phyloP scores from a whole-genome alignment of 148 eudicot species.

The Arbutus unedo region DNA sequence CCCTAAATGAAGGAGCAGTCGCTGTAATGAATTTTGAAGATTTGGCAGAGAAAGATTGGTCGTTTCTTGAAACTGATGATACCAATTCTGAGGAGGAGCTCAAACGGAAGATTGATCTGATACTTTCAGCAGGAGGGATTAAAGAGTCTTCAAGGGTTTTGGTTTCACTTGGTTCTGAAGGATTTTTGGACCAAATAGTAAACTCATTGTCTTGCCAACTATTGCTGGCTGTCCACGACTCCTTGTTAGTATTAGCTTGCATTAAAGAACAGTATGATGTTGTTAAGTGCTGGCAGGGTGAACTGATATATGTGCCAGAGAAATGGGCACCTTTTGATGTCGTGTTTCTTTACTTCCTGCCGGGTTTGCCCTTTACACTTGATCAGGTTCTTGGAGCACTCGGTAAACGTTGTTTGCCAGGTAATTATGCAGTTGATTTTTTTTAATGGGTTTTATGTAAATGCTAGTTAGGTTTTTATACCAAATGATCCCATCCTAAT shows the following conservation, averaged over 20 bases:
- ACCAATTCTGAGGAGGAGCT: slow-evolving; percentile 42
- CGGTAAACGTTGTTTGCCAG: slow-evolving; percentile 62
- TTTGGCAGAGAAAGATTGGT: slow-evolving; percentile 83
- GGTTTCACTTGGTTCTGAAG: slow-evolving; percentile 73
- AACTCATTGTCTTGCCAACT: slow-evolving; percentile 45
- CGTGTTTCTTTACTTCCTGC: slow-evolving; percentile 75
- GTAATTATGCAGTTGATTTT: slow-evolving; percentile 26
- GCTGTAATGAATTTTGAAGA: slow-evolving; percentile 63
- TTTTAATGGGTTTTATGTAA: neutral
- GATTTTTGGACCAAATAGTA: slow-evolving; percentile 68
- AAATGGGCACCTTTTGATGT: slow-evolving; percentile 88
- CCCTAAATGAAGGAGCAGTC: slow-evolving; percentile 52
- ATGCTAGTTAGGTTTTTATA: neutral
- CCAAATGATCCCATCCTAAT: neutral
- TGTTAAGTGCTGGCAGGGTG: slow-evolving; percentile 95
- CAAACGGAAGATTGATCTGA: slow-evolving; percentile 40
- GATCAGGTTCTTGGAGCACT: slow-evolving; percentile 60
- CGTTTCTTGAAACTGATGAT: slow-evolving; percentile 64
- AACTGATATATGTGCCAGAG: slow-evolving; percentile 62
- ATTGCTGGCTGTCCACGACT: slow-evolving; percentile 78
- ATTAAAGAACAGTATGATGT: slow-evolving; percentile 75
- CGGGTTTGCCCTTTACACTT: slow-evolving; percentile 73
- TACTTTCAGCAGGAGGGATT: slow-evolving; percentile 63
- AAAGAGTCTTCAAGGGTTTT: slow-evolving; percentile 59
- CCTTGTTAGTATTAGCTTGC: slow-evolving; percentile 64